A percentile compares a stretch with the other conserved stretches of the same genome.
Evolutionary conservation across 306 rosid genomes (phyloP).

Genomic region (Trifolium pratense): DNA sequence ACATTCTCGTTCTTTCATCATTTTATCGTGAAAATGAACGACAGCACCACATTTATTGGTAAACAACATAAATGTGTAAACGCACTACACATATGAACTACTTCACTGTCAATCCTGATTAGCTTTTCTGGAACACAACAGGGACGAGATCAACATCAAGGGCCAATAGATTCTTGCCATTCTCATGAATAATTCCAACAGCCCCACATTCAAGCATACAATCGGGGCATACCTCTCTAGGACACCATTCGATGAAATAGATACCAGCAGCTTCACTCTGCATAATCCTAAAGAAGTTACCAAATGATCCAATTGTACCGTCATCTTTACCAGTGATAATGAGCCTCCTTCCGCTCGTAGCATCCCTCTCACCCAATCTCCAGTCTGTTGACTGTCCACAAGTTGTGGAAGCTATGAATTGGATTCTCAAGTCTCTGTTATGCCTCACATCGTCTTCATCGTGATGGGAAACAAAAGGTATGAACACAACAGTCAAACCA

Average conservation of each 20-base stretch:
- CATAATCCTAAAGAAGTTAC: not conserved
- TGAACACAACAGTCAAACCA: not conserved
- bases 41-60: not conserved
- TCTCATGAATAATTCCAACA: no score
- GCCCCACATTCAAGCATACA: no score
- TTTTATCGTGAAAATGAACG: not conserved
- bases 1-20: no score
- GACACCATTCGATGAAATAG: not conserved
- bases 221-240: no score
- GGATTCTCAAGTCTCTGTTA: not conserved
- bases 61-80: not conserved
- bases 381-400: not conserved
- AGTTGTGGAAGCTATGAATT: not conserved
- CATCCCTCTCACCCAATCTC: not conserved
- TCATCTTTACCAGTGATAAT: not conserved
- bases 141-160: no score
- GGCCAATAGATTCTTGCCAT: no score
- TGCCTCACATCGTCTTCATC: not conserved
- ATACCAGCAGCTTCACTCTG: not conserved
- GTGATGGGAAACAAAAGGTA: not conserved
- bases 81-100: not conserved
- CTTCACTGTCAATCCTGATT: not conserved
- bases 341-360: not conserved
- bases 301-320: not conserved
- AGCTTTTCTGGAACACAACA: constrained; percentile 13